A percentile compares a stretch with the other conserved stretches of the same genome.
Evolutionary conservation across 2,329 filamentous ascomycete species (phyloP).

Genomic region (Achaetomium macrosporum): DNA sequence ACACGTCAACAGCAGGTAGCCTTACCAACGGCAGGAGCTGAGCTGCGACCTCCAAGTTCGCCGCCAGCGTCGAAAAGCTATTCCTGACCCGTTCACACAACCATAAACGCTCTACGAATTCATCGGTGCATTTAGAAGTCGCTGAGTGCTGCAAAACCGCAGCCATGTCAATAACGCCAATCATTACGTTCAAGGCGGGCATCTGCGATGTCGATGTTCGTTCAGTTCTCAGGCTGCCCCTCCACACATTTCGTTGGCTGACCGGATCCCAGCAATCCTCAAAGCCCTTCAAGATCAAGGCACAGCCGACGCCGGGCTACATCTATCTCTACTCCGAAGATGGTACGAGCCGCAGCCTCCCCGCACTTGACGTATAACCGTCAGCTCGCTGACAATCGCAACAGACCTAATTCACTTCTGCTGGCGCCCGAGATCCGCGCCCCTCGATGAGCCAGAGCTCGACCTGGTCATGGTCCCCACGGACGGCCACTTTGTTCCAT

Average conservation of each 20-base stretch:
- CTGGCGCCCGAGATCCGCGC: slow-evolving; percentile 76
- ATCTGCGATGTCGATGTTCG: slow-evolving; percentile 78
- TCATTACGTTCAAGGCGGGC: slow-evolving; percentile 96
- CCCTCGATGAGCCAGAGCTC: slow-evolving; percentile 67
- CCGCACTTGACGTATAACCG: background rate
- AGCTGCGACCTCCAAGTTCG: slow-evolving; percentile 1
- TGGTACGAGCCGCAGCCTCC: slow-evolving; percentile 43
- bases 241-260: background rate
- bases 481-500: slow-evolving; percentile 82
- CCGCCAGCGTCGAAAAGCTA: slow-evolving; percentile 1
- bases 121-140: background rate
- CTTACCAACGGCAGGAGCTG: background rate
- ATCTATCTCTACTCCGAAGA: slow-evolving; percentile 91
- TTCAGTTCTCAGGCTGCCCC: slow-evolving; percentile 21
- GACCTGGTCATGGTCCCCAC: slow-evolving; percentile 91
- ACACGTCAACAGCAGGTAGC: slow-evolving; percentile 16
- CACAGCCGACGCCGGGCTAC: slow-evolving; percentile 70
- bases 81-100: background rate
- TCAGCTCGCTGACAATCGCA: slow-evolving; percentile 10
- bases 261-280: slow-evolving; percentile 38
- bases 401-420: slow-evolving; percentile 89
- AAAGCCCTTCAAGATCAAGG: slow-evolving; percentile 65
- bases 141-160: background rate
- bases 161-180: slow-evolving; percentile 71
- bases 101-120: background rate